Evolutionary conservation across 805 yeast species (phyloP), one percentile per base, ranked within the genome.

Genomic region (Lachancea quebecensis): DNA sequence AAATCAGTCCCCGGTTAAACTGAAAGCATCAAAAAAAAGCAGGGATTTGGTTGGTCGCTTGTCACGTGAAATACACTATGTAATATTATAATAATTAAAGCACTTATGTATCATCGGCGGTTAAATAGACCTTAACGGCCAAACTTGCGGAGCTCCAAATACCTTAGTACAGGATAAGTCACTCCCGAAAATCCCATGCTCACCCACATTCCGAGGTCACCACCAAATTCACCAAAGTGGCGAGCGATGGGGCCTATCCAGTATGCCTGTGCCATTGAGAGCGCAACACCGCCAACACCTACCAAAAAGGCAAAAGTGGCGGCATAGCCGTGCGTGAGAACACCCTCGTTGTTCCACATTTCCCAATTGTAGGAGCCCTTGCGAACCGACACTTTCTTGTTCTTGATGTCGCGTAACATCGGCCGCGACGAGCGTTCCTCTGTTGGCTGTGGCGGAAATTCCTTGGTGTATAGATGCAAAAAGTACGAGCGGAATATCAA

Each of bases 211-310:
- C 93, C 96, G 35, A 88, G 60, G 60, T 88, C 96, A 15, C 88
- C 95, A 45, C 85, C 89, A 49, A 64, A 62, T 5, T 72, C 79
- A 16, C 95, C 95, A 12, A 84, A 67, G 4, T 69, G 55, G 27
- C 62, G 63, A 10, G 95, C 95, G 10, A 87, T 53, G 0, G 87
- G 87, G 0, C 95, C 96, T 6, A 75, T 70, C 73, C 83, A 88
- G 64, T 88, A 88, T 6, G 80, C 84, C 62, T 88, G 96, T 21
- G 85, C 74, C 96, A 88, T 88, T 6, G 95, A 95, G 16, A 87
- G 67, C 2, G 84, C 87, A 0, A 87, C 95, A 39, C 95, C 95
- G 0, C 78, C 84, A 14, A 81, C 81, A 38, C 95, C 96, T 44
- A 74, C 66, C 2, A 76, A 54, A 54, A 86, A 86, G 1, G 89